A percentile compares a stretch with the other conserved stretches of the same genome.
These are phyloP conservation scores for Wickerhamomyces canadensis DNA, from an alignment of 805 yeast genomes.

Conservation along the genomic window DNA sequence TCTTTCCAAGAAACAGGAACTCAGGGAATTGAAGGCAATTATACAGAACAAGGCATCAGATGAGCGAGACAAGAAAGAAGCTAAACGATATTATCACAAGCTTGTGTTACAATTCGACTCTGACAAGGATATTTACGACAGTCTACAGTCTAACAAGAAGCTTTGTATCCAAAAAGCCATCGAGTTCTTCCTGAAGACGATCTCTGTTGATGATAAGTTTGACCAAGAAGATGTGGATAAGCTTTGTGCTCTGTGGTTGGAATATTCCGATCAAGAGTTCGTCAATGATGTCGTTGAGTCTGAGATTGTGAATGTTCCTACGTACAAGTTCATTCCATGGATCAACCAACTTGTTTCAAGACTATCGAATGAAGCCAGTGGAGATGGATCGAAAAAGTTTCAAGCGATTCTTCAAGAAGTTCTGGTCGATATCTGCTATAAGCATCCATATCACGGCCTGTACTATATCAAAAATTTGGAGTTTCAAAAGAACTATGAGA, in stretches of 20 bases:
- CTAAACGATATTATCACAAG: conserved; percentile 45
- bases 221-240: conserved; percentile 62
- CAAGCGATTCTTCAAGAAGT: conserved; percentile 48
- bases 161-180: conserved; percentile 49
- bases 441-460: conserved; percentile 70
- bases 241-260: conserved; percentile 81
- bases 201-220: conserved; percentile 37
- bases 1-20: conserved; percentile 39
- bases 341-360: conserved; percentile 75
- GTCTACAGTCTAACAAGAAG: conserved; percentile 32
- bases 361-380: conserved; percentile 39
- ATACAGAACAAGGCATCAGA: conserved; percentile 35
- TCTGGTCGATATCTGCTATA: conserved; percentile 39
- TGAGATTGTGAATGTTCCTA: conserved; percentile 41
- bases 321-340: conserved; percentile 71
- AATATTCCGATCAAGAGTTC: conserved; percentile 39
- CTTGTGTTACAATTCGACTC: conserved; percentile 40
- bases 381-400: conserved; percentile 31
- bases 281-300: conserved; percentile 38
- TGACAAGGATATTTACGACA: conserved; percentile 43
- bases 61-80: conserved; percentile 44
- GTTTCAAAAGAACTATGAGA: conserved; percentile 33
- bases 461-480: conserved; percentile 56
- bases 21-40: conserved; percentile 42
- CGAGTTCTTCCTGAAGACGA: conserved; percentile 50